Evolutionary conservation across 2,329 filamentous ascomycete genomes (phyloP).

Genomic region (Fusarium abutilonis): DNA sequence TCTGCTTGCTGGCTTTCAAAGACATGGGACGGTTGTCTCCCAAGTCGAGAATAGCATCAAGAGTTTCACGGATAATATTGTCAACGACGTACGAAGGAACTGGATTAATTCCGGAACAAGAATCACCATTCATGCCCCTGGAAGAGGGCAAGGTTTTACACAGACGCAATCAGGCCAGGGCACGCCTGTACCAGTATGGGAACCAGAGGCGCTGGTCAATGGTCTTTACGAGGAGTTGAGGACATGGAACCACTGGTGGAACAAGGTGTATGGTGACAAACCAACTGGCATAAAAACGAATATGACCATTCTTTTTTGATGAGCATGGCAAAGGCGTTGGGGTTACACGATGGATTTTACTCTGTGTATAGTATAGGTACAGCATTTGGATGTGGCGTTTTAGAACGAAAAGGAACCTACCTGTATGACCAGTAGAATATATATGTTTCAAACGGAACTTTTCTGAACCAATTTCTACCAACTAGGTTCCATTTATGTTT

Average conservation of each 20-base stretch:
- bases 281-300: not conserved
- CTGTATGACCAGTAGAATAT: not conserved
- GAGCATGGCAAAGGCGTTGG: conserved; percentile 41
- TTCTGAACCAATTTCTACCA: too few species aligned
- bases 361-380: not conserved
- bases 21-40: not conserved
- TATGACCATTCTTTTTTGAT: conserved; percentile 43
- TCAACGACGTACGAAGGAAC: conserved; percentile 56
- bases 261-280: conserved; percentile 30
- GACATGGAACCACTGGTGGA: conserved; percentile 52
- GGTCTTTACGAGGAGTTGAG: conserved; percentile 47
- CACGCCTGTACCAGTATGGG: conserved; percentile 48
- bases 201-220: conserved; percentile 43
- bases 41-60: conserved; percentile 47
- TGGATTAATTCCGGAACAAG: conserved; percentile 53
- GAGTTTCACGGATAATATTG: conserved; percentile 56
- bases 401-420: not conserved
- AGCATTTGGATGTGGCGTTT: conserved; percentile 20
- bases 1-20: conserved; percentile 40
- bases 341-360: conserved; percentile 16
- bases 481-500: too few species aligned
- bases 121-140: conserved; percentile 54
- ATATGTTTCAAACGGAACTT: not conserved
- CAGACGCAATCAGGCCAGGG: conserved; percentile 52
- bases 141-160: conserved; percentile 44